A percentile compares a stretch with the other conserved stretches of the same genome.
Conservation (phyloP, 31 red algal species). For the Odonthalia washingtoniensis region DNA sequence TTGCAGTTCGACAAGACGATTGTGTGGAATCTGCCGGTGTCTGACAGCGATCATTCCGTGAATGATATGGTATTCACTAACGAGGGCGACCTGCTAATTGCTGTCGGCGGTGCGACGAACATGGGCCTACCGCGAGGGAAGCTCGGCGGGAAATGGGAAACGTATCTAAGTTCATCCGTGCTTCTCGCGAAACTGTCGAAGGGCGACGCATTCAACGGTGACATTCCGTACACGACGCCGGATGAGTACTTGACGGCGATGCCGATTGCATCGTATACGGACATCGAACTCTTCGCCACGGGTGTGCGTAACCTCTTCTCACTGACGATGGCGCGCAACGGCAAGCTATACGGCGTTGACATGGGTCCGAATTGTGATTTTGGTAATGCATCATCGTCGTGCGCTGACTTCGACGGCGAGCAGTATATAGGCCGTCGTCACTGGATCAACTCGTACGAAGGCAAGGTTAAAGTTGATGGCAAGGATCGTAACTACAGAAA, state of each 20-base stretch:
- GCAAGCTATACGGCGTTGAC: constrained; percentile 64
- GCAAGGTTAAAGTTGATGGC: not conserved
- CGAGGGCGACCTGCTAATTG: constrained; percentile 56
- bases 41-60: constrained; percentile 48
- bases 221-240: constrained; percentile 57
- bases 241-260: constrained; percentile 38
- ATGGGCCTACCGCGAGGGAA: constrained; percentile 55
- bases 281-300: constrained; percentile 61
- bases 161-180: constrained; percentile 38
- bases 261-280: constrained; percentile 5
- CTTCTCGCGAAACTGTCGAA: constrained; percentile 18
- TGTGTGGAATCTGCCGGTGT: constrained; percentile 53
- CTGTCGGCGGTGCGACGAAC: constrained; percentile 68
- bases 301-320: constrained; percentile 67
- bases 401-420: constrained; percentile 46
- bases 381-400: constrained; percentile 59
- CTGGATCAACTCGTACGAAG: not conserved
- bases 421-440: not conserved
- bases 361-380: constrained; percentile 81
- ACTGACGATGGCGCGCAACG: constrained; percentile 55
- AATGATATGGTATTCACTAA: constrained; percentile 64
- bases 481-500: constrained; percentile 34
- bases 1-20: constrained; percentile 62
- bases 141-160: constrained; percentile 52
- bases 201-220: constrained; percentile 55